phyloP scores from a whole-genome alignment of 768 basidiomycete genomes.

The Boletus reticuloceps region DNA sequence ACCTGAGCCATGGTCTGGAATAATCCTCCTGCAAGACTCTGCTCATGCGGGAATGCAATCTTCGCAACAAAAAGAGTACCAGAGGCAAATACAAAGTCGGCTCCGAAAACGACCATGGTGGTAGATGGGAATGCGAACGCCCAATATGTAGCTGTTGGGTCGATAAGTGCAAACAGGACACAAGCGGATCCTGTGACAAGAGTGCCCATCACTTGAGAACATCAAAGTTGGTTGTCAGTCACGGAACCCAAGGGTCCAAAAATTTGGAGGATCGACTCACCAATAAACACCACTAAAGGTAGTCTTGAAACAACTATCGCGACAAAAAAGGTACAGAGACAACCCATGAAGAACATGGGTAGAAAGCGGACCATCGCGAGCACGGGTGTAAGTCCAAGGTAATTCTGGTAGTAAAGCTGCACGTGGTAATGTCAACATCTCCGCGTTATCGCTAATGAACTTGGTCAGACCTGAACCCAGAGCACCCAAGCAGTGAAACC shows the following conservation, averaged over 20 bases:
- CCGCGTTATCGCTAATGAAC: background rate
- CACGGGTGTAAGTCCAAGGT: constrained; percentile 50
- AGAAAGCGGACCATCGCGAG: constrained; percentile 62
- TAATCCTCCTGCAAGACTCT: constrained; percentile 70
- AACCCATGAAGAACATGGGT: constrained; percentile 69
- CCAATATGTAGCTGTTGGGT: constrained; percentile 62
- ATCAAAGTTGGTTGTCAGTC: background rate
- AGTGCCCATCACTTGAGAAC: constrained; percentile 48
- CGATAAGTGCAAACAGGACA: constrained; percentile 67
- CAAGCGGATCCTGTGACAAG: constrained; percentile 54
- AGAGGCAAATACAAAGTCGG: constrained; percentile 71
- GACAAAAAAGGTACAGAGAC: constrained; percentile 62
- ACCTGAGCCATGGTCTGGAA: constrained; percentile 82
- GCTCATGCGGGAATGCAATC: constrained; percentile 62
- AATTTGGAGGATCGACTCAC: constrained; percentile 32
- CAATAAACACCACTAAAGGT: constrained; percentile 53
- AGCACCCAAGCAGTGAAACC: constrained; percentile 54
- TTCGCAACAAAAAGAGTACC: constrained; percentile 77
- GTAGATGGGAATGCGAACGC: constrained; percentile 73
- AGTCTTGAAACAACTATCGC: constrained; percentile 56
- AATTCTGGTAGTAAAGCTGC: constrained; percentile 74
- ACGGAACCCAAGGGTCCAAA: background rate
- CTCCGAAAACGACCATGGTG: constrained; percentile 64
- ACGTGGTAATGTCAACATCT: background rate
- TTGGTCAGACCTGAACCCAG: constrained; percentile 41